Conservation (phyloP, 106 monocot species). For the Dioscorea zingiberensis region DNA sequence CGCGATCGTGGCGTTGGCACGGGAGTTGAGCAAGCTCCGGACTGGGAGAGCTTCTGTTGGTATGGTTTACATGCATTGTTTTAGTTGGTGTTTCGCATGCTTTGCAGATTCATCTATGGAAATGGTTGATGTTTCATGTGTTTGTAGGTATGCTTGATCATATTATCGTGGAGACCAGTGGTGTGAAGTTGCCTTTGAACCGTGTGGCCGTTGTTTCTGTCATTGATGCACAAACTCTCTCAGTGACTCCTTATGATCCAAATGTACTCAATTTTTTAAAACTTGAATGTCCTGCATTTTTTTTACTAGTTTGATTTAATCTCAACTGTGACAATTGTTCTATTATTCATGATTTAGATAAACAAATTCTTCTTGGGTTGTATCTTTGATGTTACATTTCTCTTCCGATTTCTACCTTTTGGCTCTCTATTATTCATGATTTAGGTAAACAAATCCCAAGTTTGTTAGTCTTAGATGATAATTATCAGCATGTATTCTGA, state of each 20-base stretch:
- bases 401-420: too few relatives aligned
- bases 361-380: too few relatives aligned
- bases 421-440: too few relatives aligned
- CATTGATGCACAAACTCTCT: conserved; percentile 73
- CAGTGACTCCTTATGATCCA: conserved; percentile 89
- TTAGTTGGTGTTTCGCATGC: neutral
- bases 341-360: too few relatives aligned
- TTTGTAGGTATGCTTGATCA: conserved; percentile 89
- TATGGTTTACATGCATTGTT: conserved; percentile 8
- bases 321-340: too few relatives aligned
- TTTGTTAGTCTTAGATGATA: too few relatives aligned
- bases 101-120: neutral
- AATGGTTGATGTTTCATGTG: neutral
- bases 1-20: conserved; percentile 61
- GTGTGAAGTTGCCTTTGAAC: conserved; percentile 70
- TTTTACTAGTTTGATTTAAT: too few relatives aligned
- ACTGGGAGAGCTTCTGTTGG: conserved; percentile 90
- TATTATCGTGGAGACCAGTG: conserved; percentile 75
- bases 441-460: too few relatives aligned
- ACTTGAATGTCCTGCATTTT: too few relatives aligned
- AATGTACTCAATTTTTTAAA: conserved; percentile 34
- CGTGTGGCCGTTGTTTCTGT: conserved; percentile 89
- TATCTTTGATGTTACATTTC: too few relatives aligned
- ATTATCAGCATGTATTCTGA: too few relatives aligned
- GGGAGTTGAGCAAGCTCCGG: conserved; percentile 82